Base-by-base conservation (phyloP, 768 basidiomycete genomes). In the Leccinum rimulosum region DNA sequence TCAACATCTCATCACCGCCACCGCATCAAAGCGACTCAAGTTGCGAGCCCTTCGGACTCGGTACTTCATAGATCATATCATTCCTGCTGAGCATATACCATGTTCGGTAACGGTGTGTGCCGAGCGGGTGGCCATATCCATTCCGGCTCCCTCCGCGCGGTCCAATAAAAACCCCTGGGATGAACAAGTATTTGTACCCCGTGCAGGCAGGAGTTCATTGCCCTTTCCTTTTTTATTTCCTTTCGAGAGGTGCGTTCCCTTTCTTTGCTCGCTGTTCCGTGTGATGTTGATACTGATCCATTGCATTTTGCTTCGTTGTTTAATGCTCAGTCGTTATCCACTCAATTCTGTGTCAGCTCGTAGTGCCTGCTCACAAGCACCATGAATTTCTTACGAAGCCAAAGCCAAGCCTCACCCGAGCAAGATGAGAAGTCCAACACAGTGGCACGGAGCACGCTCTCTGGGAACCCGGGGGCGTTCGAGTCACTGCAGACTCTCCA, bases 401-500 rank as follows among this genome's bases (percentile, higher is more conserved):
- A 55, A 35, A 25, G 15, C 22, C 33, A 43, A n/a, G 22, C 6
- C 5, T 33, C 30, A 11, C 27, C 6, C 2, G 30, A 17, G 7
- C 35, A 1, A 14, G 33, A 54, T 28, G 47, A n/a, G 15, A 40
- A 40, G 17, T 40, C 40, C 9, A 47, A 50, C 1, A 36, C 6
- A 3, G 19, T 6, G 27, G 33, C 11, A 6, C n/a, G 22, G 0
- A 40, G 6, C 10, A n/a, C 36, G 10, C n/a, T 25, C 31, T 11
- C 35, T 19, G 22, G 22, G 11, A 19, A n/a, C 11, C 27, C 48
- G 3, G 35, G 0, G 27, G 12, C 22, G 8, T 17, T 50, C 3
- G 48, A 53, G 6, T 9, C 36, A 1, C 31, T 15, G 17, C 54
- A n/a, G 6, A 70, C 66, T 0, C 53, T 66, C 33, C 62, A 57